A percentile compares a stretch with the other conserved stretches of the same genome.
These are phyloP conservation scores for Xylaria scruposa DNA, from an alignment of 495 filamentous ascomycete species.

Conservation along the genomic window DNA sequence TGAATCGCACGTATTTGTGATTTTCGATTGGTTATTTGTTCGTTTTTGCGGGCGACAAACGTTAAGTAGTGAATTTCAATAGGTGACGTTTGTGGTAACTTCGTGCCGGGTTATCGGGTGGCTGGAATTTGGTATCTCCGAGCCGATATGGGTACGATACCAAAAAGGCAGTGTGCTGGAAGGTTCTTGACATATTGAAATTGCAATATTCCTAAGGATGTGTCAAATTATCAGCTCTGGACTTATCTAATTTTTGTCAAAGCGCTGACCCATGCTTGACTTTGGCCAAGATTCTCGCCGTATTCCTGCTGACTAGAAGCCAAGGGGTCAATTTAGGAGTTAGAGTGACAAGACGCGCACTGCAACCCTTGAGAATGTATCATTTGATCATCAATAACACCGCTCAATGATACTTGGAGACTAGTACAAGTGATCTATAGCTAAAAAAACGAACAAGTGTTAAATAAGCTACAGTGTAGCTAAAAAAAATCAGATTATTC, in stretches of 20 bases:
- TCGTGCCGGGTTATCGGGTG: background rate
- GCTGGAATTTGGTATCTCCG: conserved; percentile 11
- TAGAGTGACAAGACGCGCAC: too few species aligned
- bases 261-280: background rate
- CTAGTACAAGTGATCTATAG: too few species aligned
- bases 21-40: background rate
- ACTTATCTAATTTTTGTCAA: background rate
- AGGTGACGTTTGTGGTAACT: conserved; percentile 5
- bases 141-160: conserved; percentile 1
- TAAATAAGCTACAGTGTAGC: too few species aligned
- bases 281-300: background rate
- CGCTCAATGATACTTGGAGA: too few species aligned
- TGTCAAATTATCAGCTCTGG: background rate
- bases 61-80: background rate
- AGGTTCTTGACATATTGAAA: background rate
- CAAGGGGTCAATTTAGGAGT: background rate
- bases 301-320: background rate
- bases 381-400: too few species aligned
- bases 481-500: too few species aligned
- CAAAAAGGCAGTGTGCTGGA: background rate
- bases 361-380: too few species aligned
- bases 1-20: background rate
- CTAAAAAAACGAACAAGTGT: too few species aligned
- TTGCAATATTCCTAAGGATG: background rate
- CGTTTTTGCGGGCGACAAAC: background rate